Conservation (phyloP, 2,329 filamentous ascomycete species). For the Ceratocystis smalleyi region DNA sequence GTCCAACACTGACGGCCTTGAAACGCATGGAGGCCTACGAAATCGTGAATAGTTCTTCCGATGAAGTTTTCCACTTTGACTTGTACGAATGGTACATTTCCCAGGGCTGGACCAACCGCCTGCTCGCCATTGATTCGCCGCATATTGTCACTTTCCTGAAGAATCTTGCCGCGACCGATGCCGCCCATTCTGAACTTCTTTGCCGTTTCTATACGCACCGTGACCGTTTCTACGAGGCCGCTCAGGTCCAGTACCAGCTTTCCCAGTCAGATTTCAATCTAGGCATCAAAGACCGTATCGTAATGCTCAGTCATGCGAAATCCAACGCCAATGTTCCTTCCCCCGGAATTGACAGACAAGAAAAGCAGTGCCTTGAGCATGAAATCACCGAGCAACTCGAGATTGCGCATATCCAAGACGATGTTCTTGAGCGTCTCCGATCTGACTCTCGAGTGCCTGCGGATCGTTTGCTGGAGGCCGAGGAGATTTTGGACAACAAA, state of each 20-base stretch:
- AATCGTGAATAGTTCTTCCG: conserved; percentile 72
- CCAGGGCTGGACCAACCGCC: conserved; percentile 68
- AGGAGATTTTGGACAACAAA: conserved; percentile 56
- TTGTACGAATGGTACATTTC: conserved; percentile 96
- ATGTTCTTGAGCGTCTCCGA: conserved; percentile 63
- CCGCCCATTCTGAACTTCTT: conserved; percentile 72
- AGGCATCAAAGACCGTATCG: conserved; percentile 70
- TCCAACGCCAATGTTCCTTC: conserved; percentile 80
- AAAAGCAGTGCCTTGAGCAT: conserved; percentile 71
- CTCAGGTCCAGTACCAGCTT: conserved; percentile 68
- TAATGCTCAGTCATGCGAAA: conserved; percentile 77
- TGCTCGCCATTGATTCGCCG: conserved; percentile 69
- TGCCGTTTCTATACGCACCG: conserved; percentile 86
- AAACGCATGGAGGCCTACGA: conserved; percentile 79
- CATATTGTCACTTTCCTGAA: conserved; percentile 78
- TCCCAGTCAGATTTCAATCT: conserved; percentile 71
- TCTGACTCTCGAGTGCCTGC: conserved; percentile 53
- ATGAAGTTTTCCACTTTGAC: conserved; percentile 89
- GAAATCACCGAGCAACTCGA: conserved; percentile 77
- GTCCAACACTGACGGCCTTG: conserved; percentile 57
- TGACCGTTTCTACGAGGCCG: conserved; percentile 70
- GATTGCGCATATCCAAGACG: conserved; percentile 87
- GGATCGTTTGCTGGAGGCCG: conserved; percentile 48
- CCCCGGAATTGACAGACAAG: conserved; percentile 58
- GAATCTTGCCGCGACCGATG: conserved; percentile 54